Conservation (phyloP, 108 stramenopile genomes). For the Schizochytrium sp. region DNA sequence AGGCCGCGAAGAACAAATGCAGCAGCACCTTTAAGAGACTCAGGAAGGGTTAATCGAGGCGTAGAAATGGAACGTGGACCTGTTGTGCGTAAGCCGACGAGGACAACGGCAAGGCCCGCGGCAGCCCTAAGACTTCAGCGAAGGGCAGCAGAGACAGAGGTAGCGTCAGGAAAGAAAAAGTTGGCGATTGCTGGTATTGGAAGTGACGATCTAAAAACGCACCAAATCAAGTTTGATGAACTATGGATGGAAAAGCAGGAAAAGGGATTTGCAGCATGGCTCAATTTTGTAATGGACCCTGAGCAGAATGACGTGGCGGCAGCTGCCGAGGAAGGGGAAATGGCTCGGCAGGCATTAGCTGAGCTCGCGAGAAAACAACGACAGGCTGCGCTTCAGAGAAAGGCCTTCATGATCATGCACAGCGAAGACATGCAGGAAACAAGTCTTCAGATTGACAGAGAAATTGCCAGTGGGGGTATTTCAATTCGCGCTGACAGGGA, state of each 20-base stretch:
- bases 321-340: neutral
- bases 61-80: neutral
- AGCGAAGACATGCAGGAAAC: neutral
- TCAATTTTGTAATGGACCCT: conserved; percentile 55
- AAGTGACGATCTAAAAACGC: conserved; percentile 12
- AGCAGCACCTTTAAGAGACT: too few relatives aligned
- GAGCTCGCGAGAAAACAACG: conserved; percentile 47
- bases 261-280: conserved; percentile 59
- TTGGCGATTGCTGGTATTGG: neutral
- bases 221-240: conserved; percentile 2
- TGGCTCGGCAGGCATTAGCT: neutral
- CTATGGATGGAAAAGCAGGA: conserved; percentile 60
- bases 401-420: conserved; percentile 7
- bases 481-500: conserved; percentile 85
- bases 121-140: conserved; percentile 3
- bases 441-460: conserved; percentile 17
- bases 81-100: neutral
- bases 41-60: too few relatives aligned
- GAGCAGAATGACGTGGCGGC: neutral
- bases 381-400: conserved; percentile 26
- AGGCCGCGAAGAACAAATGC: too few relatives aligned
- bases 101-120: neutral
- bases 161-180: neutral
- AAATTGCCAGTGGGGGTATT: conserved; percentile 67
- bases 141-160: neutral